Conservation (phyloP, 106 monocot species). For the Apostasia shenzhenica region DNA sequence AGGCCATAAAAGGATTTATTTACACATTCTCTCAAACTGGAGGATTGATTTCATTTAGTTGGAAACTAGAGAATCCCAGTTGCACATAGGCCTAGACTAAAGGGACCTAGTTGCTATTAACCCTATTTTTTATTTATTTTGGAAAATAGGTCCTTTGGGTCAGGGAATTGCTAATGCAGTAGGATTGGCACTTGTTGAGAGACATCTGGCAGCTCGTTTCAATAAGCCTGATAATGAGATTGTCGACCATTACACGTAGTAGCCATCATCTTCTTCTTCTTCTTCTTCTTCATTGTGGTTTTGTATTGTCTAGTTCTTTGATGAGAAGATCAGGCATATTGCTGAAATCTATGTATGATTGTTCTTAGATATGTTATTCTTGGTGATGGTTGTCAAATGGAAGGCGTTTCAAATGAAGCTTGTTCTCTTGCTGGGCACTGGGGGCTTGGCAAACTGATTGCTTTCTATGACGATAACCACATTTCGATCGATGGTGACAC, state of each 20-base stretch:
- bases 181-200: conserved; percentile 68
- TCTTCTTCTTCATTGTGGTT: background rate
- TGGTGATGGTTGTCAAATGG: conserved; percentile 78
- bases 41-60: too few relatives aligned
- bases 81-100: too few relatives aligned
- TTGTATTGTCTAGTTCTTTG: background rate
- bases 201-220: conserved; percentile 67
- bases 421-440: conserved; percentile 86
- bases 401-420: conserved; percentile 78
- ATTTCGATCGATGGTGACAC: conserved; percentile 98
- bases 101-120: too few relatives aligned
- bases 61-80: too few relatives aligned
- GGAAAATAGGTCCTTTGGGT: conserved; percentile 52
- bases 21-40: too few relatives aligned
- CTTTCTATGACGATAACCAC: conserved; percentile 97
- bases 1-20: too few relatives aligned
- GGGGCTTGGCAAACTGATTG: conserved; percentile 91
- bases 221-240: conserved; percentile 73
- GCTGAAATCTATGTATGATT: background rate
- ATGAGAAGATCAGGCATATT: background rate
- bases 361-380: conserved; percentile 44
- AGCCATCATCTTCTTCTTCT: background rate
- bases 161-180: conserved; percentile 73
- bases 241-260: conserved; percentile 75
- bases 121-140: background rate